Base-by-base conservation (phyloP, 2,329 filamentous ascomycete species). In the Aspergillus fischeri region DNA sequence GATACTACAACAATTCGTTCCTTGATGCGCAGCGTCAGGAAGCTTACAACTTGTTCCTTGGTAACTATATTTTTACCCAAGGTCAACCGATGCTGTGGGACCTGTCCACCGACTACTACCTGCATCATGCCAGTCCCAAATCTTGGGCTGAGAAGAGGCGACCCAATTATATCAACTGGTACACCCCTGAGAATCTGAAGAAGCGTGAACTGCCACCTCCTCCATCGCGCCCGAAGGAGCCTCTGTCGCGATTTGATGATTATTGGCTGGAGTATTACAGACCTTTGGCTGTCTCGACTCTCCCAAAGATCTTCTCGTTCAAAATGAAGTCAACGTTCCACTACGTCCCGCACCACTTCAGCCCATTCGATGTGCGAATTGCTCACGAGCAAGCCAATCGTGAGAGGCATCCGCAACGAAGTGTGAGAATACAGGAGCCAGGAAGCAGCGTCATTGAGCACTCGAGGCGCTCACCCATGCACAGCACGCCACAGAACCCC, bases 1-100 rank as follows among this genome's bases (percentile, higher is more conserved):
- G 94, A 28, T 99, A 97, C 73, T 99, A 99, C 75, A 96, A 97
- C 77, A 99, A 99, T 70, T 96, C 93, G 0, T 99, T 99, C 72
- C 83, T 99, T 8, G 94, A 99, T 73, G 92, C 89, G n/a, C 94
- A 99, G 71, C 86, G 94, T 32, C 94, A 99, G 75, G 94, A 99
- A 75, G 94, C 94, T 0, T 97, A 97, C 74, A 99, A 99, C 65
- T 80, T 99, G 9, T 99, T 99, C 69, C 82, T 99, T 1, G 94
- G 94, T 6, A 97, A 97, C 69, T 99, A 99, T 72, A 90, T 92
- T 52, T 97, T 92, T 70, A 78, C 83, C 0, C 86, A 91, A 62
- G 92, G 90, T 0, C 88, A 96, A 70, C 94, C 94, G 0, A 93
- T 97, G 91, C 81, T 99, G 2, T 99, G 94, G 94, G 94, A 99